Percentiles rank a stretch among this genome's conserved stretches.
These are phyloP conservation scores for Malassezia caprae DNA, from an alignment of 1,284 basidiomycete genomes.

Conservation along the genomic window DNA sequence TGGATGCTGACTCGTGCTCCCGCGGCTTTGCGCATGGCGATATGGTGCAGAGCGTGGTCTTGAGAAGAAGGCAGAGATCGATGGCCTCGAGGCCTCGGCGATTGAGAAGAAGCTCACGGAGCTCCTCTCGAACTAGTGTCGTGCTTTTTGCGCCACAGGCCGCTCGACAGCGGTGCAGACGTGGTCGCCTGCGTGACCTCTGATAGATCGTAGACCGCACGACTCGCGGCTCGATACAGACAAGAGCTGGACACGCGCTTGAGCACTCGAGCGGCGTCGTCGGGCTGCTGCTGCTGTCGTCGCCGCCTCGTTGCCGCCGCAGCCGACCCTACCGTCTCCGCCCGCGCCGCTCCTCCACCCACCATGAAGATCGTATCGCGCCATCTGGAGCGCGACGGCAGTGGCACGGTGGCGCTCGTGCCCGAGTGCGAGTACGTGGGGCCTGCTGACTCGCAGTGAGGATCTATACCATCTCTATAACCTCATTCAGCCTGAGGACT, in stretches of 20 bases:
- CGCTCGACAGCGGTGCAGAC: background rate
- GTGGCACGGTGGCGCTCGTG: slow-evolving; percentile 36
- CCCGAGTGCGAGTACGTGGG: slow-evolving; percentile 45
- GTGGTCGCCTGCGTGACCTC: background rate
- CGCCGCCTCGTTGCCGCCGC: background rate
- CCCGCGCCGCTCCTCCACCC: background rate
- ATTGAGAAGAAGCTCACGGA: slow-evolving; percentile 42
- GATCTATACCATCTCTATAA: slow-evolving; percentile 99
- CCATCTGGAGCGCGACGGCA: slow-evolving; percentile 45
- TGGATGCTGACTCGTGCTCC: background rate
- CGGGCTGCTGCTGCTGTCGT: background rate
- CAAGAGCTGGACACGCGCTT: too few relatives aligned
- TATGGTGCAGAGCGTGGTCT: slow-evolving; percentile 34
- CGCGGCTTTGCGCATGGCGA: background rate
- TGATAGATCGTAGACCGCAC: background rate
- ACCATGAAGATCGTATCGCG: slow-evolving; percentile 41
- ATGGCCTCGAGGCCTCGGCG: slow-evolving; percentile 36
- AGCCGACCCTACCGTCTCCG: too few relatives aligned
- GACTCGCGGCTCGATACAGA: background rate
- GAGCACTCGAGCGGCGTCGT: too few relatives aligned
- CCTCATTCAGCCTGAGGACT: slow-evolving; percentile 69
- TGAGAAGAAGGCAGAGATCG: slow-evolving; percentile 40
- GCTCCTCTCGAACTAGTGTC: slow-evolving; percentile 20
- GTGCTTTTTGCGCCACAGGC: background rate
- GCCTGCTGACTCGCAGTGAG: slow-evolving; percentile 52